A percentile compares a stretch with the other conserved stretches of the same genome.
These are phyloP conservation scores for Penicillium sp. DNA, from an alignment of 2,329 filamentous ascomycete genomes.

Conservation along the genomic window DNA sequence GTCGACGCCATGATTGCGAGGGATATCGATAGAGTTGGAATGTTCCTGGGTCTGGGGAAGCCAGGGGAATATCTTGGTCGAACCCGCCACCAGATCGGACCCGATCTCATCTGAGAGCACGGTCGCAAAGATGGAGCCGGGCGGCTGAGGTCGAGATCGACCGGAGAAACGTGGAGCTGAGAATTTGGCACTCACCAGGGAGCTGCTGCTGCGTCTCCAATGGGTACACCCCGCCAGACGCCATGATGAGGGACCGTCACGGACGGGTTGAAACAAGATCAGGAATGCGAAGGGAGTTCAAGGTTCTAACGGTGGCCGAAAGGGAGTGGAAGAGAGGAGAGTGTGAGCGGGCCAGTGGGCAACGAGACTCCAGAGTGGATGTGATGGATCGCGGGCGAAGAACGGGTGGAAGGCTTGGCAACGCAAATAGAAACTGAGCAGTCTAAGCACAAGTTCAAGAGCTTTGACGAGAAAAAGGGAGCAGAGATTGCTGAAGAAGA, in stretches of 20 bases:
- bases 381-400: slow-evolving; percentile 10
- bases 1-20: neutral
- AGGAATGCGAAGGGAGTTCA: neutral
- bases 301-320: slow-evolving; percentile 1
- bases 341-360: neutral
- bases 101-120: slow-evolving; percentile 5
- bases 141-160: neutral
- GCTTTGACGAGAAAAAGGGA: neutral
- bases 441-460: neutral
- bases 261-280: neutral
- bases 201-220: slow-evolving; percentile 28
- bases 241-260: slow-evolving; percentile 22
- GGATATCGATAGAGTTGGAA: neutral
- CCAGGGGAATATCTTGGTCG: neutral
- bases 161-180: neutral
- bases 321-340: slow-evolving; percentile 1
- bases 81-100: slow-evolving; percentile 4
- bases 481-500: neutral
- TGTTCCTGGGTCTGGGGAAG: neutral
- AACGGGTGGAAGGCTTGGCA: neutral
- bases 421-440: too few species aligned
- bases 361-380: neutral
- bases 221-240: slow-evolving; percentile 31
- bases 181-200: slow-evolving; percentile 19
- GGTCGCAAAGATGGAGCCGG: slow-evolving; percentile 2